phyloP scores from a whole-genome alignment of 2,329 filamentous ascomycete genomes.

The Mariannaea elegans region DNA sequence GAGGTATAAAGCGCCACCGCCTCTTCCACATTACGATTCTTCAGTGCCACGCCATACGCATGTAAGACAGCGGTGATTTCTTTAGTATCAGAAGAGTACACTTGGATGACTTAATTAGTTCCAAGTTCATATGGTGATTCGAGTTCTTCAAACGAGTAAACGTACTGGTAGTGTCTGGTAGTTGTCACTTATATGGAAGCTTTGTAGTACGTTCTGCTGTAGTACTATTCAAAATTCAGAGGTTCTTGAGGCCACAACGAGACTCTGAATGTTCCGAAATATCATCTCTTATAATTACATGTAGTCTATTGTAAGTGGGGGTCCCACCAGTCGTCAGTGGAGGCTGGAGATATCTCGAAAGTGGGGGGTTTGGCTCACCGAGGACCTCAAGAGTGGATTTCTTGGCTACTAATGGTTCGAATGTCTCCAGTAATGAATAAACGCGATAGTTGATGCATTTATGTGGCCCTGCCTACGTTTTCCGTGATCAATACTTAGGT shows the following conservation, averaged over 20 bases:
- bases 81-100: constrained; percentile 3
- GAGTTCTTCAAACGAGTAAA: neutral
- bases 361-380: neutral
- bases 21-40: constrained; percentile 27
- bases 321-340: neutral
- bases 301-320: neutral
- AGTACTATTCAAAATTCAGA: too few relatives aligned
- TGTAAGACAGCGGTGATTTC: constrained; percentile 9
- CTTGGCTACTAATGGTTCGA: too few relatives aligned
- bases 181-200: neutral
- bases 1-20: constrained; percentile 30
- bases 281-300: neutral
- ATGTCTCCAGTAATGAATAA: too few relatives aligned
- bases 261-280: neutral
- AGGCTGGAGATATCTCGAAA: neutral
- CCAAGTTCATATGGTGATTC: neutral
- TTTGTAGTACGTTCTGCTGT: too few relatives aligned
- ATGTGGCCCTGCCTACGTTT: too few relatives aligned
- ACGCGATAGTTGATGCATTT: too few relatives aligned
- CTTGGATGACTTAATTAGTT: neutral
- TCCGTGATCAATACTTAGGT: too few relatives aligned
- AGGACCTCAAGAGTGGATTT: neutral
- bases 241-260: too few relatives aligned
- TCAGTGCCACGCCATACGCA: constrained; percentile 28
- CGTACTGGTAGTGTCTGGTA: neutral